Evolutionary conservation across 2,329 filamentous ascomycete genomes (phyloP).

Genomic region (Fusarium abutilonis): DNA sequence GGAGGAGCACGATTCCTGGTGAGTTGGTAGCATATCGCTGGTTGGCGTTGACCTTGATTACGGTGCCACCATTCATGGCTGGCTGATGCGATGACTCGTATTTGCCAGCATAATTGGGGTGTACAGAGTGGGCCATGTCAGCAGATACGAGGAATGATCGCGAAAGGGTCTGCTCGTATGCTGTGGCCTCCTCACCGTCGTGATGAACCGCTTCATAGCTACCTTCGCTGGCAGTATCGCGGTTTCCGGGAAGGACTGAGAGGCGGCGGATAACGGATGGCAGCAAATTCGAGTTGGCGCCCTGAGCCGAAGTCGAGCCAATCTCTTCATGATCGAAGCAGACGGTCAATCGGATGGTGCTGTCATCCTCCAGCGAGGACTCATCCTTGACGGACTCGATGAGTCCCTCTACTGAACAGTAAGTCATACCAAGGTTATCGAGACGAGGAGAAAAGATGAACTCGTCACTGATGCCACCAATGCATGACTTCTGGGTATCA

Average conservation of each 20-base stretch:
- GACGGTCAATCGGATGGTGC: constrained; percentile 87
- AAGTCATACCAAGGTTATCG: constrained; percentile 97
- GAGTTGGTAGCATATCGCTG: constrained; percentile 97
- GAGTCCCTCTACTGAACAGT: constrained; percentile 86
- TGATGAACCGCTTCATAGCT: constrained; percentile 66
- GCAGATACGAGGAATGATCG: constrained; percentile 94
- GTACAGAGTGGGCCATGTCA: constrained; percentile 96
- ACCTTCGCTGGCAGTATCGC: constrained; percentile 72
- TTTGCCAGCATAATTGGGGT: constrained; percentile 93
- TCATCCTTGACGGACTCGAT: constrained; percentile 77
- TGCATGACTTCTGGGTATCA: constrained; percentile 88
- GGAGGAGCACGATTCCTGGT: constrained; percentile 89
- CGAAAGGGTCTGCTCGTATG: constrained; percentile 91
- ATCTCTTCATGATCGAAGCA: constrained; percentile 99
- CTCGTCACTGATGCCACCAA: constrained; percentile 91
- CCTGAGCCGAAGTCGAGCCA: constrained; percentile 90
- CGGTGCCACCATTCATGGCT: constrained; percentile 94
- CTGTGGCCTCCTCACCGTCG: constrained; percentile 74
- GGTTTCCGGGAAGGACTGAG: constrained; percentile 76
- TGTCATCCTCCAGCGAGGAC: constrained; percentile 76
- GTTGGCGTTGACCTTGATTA: constrained; percentile 98
- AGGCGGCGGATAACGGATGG: constrained; percentile 88
- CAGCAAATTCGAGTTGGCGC: constrained; percentile 90
- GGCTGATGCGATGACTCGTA: constrained; percentile 92
- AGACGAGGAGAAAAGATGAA: constrained; percentile 96